phyloP scores from a whole-genome alignment of 352 stramenopile species.

The Pseudoperonospora humuli region DNA sequence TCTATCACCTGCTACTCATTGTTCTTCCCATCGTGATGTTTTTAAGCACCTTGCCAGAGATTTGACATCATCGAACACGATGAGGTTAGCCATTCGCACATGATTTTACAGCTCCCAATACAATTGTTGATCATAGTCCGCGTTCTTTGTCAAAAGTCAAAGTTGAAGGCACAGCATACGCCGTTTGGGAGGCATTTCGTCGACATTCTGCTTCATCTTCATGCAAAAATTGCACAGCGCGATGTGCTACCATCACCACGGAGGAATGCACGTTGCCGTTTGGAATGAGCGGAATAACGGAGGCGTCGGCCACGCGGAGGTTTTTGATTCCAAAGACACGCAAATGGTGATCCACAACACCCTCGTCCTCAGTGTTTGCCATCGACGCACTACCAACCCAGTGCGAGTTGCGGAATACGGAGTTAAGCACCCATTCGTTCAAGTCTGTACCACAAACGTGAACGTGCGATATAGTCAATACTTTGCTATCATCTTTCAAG shows the following conservation, averaged over 20 bases:
- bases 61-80: not conserved
- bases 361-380: conserved; percentile 29
- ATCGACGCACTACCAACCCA: conserved; percentile 82
- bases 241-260: conserved; percentile 59
- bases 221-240: conserved; percentile 37
- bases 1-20: not conserved
- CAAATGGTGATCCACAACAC: conserved; percentile 50
- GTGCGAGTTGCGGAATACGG: conserved; percentile 77
- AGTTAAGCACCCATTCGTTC: conserved; percentile 49
- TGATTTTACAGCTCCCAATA: not conserved
- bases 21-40: not conserved
- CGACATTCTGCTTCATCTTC: conserved; percentile 21
- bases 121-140: not conserved
- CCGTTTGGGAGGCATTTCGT: not conserved
- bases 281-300: conserved; percentile 56
- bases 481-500: not conserved
- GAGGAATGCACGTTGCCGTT: conserved; percentile 74
- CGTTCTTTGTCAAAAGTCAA: not conserved
- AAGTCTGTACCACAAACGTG: conserved; percentile 27
- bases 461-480: not conserved
- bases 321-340: conserved; percentile 55
- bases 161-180: not conserved
- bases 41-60: not conserved
- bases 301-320: conserved; percentile 58
- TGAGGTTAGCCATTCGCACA: not conserved